phyloP scores from a whole-genome alignment of 495 filamentous ascomycete genomes.

The Aspergillus nanangensis region DNA sequence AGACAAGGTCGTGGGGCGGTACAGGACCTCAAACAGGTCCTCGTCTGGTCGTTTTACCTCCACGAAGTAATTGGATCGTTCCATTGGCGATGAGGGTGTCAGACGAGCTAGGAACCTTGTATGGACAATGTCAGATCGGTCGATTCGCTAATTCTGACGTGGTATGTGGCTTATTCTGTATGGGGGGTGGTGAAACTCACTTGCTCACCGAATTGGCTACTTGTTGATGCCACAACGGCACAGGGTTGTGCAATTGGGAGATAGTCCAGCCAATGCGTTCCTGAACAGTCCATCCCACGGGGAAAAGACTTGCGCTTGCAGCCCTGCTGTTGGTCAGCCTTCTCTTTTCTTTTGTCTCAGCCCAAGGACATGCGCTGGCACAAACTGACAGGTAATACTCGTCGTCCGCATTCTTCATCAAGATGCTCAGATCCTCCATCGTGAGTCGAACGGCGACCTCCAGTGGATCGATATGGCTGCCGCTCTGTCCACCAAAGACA shows the following conservation, averaged over 20 bases:
- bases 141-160: too few relatives aligned
- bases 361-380: neutral
- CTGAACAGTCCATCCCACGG: slow-evolving; percentile 52
- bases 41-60: slow-evolving; percentile 42
- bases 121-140: too few relatives aligned
- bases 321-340: slow-evolving; percentile 24
- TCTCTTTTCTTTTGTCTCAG: neutral
- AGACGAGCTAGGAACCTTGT: slow-evolving; percentile 46
- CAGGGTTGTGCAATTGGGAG: slow-evolving; percentile 45
- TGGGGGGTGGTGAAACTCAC: slow-evolving; percentile 25
- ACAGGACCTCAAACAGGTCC: slow-evolving; percentile 37
- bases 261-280: slow-evolving; percentile 52
- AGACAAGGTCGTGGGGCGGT: slow-evolving; percentile 29
- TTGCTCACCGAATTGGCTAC: slow-evolving; percentile 47
- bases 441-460: slow-evolving; percentile 53
- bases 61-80: slow-evolving; percentile 51
- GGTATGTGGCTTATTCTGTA: neutral
- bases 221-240: slow-evolving; percentile 52
- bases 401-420: slow-evolving; percentile 44
- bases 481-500: slow-evolving; percentile 23
- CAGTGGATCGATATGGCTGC: slow-evolving; percentile 38
- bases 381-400: slow-evolving; percentile 47
- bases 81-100: slow-evolving; percentile 43
- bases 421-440: slow-evolving; percentile 55
- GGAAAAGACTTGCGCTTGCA: slow-evolving; percentile 56